phyloP scores from a whole-genome alignment of 306 rosid species.

The Amphicarpaea edgeworthii region DNA sequence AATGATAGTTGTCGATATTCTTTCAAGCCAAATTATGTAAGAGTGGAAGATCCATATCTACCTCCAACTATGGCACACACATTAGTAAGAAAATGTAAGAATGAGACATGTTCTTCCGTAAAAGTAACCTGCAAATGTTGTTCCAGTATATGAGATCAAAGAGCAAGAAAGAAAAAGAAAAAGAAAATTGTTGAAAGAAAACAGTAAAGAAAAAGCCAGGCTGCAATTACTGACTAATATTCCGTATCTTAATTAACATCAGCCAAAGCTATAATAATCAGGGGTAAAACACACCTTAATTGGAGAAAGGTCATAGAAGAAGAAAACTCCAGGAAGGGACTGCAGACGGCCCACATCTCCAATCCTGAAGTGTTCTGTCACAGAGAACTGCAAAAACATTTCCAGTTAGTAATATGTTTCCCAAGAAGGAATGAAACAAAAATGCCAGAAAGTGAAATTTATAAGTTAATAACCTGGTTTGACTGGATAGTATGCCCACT shows the following conservation, averaged over 20 bases:
- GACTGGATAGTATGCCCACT: constrained; percentile 89
- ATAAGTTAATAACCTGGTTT: constrained; percentile 75
- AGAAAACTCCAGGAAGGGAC: constrained; percentile 96
- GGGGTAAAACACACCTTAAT: constrained; percentile 66
- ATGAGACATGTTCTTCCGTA: constrained; percentile 80
- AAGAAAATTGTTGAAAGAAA: not conserved
- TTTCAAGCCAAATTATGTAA: constrained; percentile 28
- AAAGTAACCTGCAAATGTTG: constrained; percentile 80
- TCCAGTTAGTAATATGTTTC: constrained; percentile 21
- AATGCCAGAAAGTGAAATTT: constrained; percentile 11
- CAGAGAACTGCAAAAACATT: constrained; percentile 86
- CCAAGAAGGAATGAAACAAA: constrained; percentile 3
- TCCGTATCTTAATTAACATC: constrained; percentile 13
- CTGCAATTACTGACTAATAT: constrained; percentile 23
- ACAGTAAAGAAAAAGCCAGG: constrained; percentile 19
- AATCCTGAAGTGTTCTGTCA: constrained; percentile 86
- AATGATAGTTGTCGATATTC: not conserved
- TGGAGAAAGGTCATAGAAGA: constrained; percentile 98
- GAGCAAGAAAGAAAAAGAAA: not conserved
- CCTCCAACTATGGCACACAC: constrained; percentile 99
- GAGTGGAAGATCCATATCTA: constrained; percentile 48
- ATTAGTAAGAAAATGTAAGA: constrained; percentile 94
- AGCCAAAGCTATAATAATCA: constrained; percentile 21
- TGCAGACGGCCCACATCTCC: constrained; percentile 80
- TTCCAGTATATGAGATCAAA: constrained; percentile 4